Evolutionary conservation across 495 filamentous ascomycete species (phyloP), one percentile per base, ranked within the genome.

Genomic region (Parachaetomium inaequale): DNA sequence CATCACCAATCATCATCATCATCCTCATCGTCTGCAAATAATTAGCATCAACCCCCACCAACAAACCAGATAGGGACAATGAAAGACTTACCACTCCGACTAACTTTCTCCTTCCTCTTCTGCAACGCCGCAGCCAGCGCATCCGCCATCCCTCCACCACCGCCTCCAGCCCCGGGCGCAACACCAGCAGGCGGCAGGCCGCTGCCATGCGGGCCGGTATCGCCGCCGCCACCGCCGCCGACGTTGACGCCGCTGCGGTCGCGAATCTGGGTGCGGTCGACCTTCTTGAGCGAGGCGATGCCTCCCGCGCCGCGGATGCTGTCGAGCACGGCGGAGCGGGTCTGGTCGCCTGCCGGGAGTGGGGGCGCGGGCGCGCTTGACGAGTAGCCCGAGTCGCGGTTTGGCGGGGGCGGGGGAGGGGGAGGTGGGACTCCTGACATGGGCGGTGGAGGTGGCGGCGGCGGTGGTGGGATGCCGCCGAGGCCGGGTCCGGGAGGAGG

Each of bases 81-180:
- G 1, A 43, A 54, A 40, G 32, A 87, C 91, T 84, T 87, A 97
- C 92, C 92, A 78, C 90, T 94, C 70, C 86, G 83, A 72, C 89
- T 88, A 70, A 96, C 92, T 80, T 92, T 93, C 76, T 88, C 83
- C 78, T 96, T 96, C 76, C 92, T 79, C 76, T 90, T 84, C 63
- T 84, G 83, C 62, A 93, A 75, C 49, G 88, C 90, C 58, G 84
- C 85, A 61, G 90, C 88, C 61, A 97, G 76, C 55, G 91, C 92
- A 74, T 88, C 88, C 28, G 90, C 90, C 82, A 97, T 81, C 61
- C 84, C 89, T 31, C 82, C 84, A 14, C 84, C 89, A 34, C 82
- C 84, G n/a, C 74, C 79, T 3, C 70, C 80, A 34, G 70, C 80
- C 36, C 71, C 72, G 17, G 79, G 75, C 31, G 83, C 78, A 61